Base-by-base conservation (phyloP, 2,329 filamentous ascomycete species). In the Zymoseptoria tritici region DNA sequence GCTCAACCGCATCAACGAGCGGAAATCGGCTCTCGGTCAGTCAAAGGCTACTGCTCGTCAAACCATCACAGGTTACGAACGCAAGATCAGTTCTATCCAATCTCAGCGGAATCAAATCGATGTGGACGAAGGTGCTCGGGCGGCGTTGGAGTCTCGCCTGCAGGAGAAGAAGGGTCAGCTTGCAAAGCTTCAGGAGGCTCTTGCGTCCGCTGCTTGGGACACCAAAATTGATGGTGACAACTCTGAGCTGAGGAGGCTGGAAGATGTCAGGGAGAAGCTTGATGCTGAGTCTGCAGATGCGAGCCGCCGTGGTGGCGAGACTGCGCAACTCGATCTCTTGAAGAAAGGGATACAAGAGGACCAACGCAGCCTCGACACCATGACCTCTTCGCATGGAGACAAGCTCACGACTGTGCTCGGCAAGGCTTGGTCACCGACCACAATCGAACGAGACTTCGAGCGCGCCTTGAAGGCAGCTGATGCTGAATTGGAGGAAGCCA, bases 81-180 rank as follows among this genome's bases (percentile, higher is more conserved):
- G 82, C 69, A 88, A 88, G 57, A 84, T 87, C 6, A 76, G 75
- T 3, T 76, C 78, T 0, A 79, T 92, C 36, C 90, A 96, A 70
- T 81, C 78, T 53, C 84, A 88, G 31, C 79, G 91, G 31, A 82
- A 87, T 67, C 79, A 80, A n/a, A 87, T 99, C 58, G 83, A 88
- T 42, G 82, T 92, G 29, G 93, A 99, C 67, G 93, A 97, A 75
- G 92, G 92, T 3, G 84, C 84, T 31, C 90, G 90, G 72, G 88
- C 89, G 24, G 80, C 89, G 3, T 80, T 97, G 6, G 88, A 94
- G 67, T 83, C 86, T 16, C 86, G 88, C 57, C 83, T 89, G 54
- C 83, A 85, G 46, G 89, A 94, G 49, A 80, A 89, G 0, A 83
- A 88, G 61, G 77, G 78, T 19, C 83, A 81, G 36, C 79, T 96